Conservation (phyloP, 2,329 filamentous ascomycete genomes). For the Sporothrix sp. region DNA sequence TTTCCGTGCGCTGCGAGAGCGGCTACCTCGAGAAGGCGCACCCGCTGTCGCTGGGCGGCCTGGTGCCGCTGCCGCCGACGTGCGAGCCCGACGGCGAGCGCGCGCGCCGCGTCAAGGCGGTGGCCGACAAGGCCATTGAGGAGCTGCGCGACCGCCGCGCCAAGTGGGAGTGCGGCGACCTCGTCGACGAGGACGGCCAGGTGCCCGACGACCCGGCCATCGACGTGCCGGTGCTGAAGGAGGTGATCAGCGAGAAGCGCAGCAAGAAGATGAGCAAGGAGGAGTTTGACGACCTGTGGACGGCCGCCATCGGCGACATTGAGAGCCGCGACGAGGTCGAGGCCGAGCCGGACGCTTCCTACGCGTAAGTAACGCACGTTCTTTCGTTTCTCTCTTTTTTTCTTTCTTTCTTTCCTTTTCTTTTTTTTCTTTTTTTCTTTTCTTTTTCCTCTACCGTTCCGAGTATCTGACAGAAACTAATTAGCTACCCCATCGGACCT, state of each 20-base stretch:
- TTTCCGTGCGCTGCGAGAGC: constrained; percentile 69
- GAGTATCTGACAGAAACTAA: constrained; percentile 56
- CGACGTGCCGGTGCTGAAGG: constrained; percentile 65
- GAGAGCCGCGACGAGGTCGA: constrained; percentile 52
- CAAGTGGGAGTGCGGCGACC: constrained; percentile 80
- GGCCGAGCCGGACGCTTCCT: constrained; percentile 31
- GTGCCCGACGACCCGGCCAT: constrained; percentile 48
- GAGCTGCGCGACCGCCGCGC: constrained; percentile 77
- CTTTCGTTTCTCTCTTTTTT: constrained; percentile 3
- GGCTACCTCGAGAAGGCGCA: constrained; percentile 82
- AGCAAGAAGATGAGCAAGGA: constrained; percentile 74
- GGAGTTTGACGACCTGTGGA: constrained; percentile 87
- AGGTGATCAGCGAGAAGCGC: constrained; percentile 62
- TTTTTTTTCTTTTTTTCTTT: background rate
- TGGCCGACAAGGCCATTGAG: constrained; percentile 81
- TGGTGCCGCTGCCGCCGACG: constrained; percentile 77
- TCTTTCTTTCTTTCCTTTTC: background rate
- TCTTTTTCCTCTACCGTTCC: constrained; percentile 9
- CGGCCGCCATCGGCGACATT: constrained; percentile 63
- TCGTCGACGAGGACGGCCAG: constrained; percentile 51
- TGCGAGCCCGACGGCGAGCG: constrained; percentile 95
- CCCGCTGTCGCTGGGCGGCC: constrained; percentile 68
- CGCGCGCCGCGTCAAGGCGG: constrained; percentile 71
- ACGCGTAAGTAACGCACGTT: constrained; percentile 45
- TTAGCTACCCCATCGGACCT: constrained; percentile 64